Evolutionary conservation across 2,329 filamentous ascomycete genomes (phyloP).

Genomic region (Arthrobotrys conoides): DNA sequence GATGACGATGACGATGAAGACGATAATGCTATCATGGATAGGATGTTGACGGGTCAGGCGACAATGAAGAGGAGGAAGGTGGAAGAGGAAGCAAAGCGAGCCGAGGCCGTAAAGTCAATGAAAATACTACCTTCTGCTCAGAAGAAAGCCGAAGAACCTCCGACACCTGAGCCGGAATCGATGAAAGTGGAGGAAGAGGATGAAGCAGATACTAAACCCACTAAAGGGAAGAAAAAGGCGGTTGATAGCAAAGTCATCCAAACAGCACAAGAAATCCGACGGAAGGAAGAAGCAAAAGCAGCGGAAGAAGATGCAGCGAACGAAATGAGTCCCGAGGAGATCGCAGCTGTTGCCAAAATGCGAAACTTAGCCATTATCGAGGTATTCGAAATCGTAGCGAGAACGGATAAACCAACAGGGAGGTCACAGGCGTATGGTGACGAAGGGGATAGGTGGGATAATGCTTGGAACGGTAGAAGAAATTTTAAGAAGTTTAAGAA

Average conservation of each 20-base stretch:
- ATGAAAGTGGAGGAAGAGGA: conserved; percentile 34
- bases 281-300: conserved; percentile 77
- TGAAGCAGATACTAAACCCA: conserved; percentile 63
- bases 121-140: conserved; percentile 45
- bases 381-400: conserved; percentile 76
- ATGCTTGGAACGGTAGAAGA: conserved; percentile 91
- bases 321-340: conserved; percentile 72
- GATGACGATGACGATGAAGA: conserved; percentile 65
- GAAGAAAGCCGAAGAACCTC: conserved; percentile 30
- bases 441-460: conserved; percentile 81
- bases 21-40: conserved; percentile 76
- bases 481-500: conserved; percentile 93
- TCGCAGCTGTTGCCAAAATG: conserved; percentile 74
- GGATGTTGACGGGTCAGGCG: conserved; percentile 81
- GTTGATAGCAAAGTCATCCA: conserved; percentile 72
- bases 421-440: conserved; percentile 66
- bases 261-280: conserved; percentile 73
- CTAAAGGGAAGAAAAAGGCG: conserved; percentile 69
- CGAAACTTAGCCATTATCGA: conserved; percentile 82
- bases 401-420: conserved; percentile 62
- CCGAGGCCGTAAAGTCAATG: conserved; percentile 20
- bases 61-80: conserved; percentile 84
- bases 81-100: conserved; percentile 69
- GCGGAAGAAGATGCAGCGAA: conserved; percentile 72
- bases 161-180: conserved; percentile 21